A percentile compares a stretch with the other conserved stretches of the same genome.
phyloP scores from a whole-genome alignment of 345 rosid genomes.

The Nasturtium officinale region DNA sequence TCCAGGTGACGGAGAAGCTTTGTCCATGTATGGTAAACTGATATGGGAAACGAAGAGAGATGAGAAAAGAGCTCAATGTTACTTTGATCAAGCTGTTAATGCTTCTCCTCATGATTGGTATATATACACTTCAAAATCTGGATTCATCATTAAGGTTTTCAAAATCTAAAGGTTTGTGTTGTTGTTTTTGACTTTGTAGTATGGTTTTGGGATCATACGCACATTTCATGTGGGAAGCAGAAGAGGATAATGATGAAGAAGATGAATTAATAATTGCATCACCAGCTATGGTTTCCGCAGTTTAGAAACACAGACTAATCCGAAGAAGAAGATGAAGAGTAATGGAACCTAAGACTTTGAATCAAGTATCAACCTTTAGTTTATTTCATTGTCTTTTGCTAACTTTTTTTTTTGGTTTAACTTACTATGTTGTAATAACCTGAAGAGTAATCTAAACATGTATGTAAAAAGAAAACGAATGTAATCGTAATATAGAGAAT shows the following conservation, averaged over 20 bases:
- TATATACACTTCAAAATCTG: not conserved
- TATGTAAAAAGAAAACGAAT: conserved; percentile 15
- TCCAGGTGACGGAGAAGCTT: conserved; percentile 81
- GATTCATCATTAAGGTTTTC: not conserved
- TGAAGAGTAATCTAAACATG: conserved; percentile 16
- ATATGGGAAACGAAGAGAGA: conserved; percentile 76
- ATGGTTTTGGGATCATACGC: conserved; percentile 85
- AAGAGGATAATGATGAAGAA: conserved; percentile 54
- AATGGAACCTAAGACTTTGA: conserved; percentile 1
- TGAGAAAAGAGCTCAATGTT: conserved; percentile 59
- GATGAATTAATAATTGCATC: not conserved
- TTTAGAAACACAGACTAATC: conserved; percentile 32
- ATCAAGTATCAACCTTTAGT: conserved; percentile 10
- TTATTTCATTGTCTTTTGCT: conserved; percentile 23
- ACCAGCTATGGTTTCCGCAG: conserved; percentile 49
- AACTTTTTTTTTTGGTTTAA: conserved; percentile 12
- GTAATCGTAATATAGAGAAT: conserved; percentile 23
- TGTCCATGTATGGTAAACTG: conserved; percentile 71
- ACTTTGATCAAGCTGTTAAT: conserved; percentile 69
- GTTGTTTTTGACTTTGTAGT: conserved; percentile 44
- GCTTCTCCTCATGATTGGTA: conserved; percentile 77
- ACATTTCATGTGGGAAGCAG: conserved; percentile 86
- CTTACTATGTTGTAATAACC: conserved; percentile 20
- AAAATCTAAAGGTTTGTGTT: conserved; percentile 1
- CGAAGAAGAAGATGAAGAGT: conserved; percentile 3